phyloP scores from a whole-genome alignment of 352 stramenopile species.

The Phytophthora foliorum region DNA sequence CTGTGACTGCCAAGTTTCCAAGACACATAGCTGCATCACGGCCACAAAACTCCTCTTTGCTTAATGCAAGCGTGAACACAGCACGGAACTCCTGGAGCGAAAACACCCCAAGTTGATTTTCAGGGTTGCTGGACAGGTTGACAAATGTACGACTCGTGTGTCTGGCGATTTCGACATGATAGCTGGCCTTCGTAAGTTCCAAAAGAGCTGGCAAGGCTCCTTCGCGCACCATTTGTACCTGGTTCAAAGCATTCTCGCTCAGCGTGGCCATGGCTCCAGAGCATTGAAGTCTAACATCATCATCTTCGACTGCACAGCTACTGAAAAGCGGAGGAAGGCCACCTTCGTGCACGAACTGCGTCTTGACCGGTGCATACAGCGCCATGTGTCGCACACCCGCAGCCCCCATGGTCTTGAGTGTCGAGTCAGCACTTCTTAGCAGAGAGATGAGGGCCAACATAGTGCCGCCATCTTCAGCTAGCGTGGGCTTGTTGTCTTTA shows the following conservation, averaged over 20 bases:
- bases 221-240: conserved; percentile 89
- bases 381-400: conserved; percentile 91
- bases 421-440: conserved; percentile 75
- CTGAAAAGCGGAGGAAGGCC: conserved; percentile 72
- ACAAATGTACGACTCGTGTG: conserved; percentile 92
- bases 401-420: conserved; percentile 90
- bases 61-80: conserved; percentile 76
- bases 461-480: conserved; percentile 87
- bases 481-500: conserved; percentile 91
- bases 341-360: conserved; percentile 72
- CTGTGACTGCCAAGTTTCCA: conserved; percentile 94
- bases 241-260: conserved; percentile 93
- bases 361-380: conserved; percentile 79
- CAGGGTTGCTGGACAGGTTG: conserved; percentile 93
- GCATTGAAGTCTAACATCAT: conserved; percentile 92
- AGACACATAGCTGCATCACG: conserved; percentile 94
- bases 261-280: conserved; percentile 92
- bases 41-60: conserved; percentile 86
- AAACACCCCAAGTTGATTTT: conserved; percentile 94
- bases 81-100: conserved; percentile 78
- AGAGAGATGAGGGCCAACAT: conserved; percentile 89
- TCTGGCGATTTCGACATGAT: conserved; percentile 84
- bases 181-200: conserved; percentile 64
- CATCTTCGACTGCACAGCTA: conserved; percentile 64
- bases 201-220: conserved; percentile 76